A percentile compares a stretch with the other conserved stretches of the same genome.
phyloP scores from a whole-genome alignment of 805 yeast genomes.

The Barnettozyma vustinii region DNA sequence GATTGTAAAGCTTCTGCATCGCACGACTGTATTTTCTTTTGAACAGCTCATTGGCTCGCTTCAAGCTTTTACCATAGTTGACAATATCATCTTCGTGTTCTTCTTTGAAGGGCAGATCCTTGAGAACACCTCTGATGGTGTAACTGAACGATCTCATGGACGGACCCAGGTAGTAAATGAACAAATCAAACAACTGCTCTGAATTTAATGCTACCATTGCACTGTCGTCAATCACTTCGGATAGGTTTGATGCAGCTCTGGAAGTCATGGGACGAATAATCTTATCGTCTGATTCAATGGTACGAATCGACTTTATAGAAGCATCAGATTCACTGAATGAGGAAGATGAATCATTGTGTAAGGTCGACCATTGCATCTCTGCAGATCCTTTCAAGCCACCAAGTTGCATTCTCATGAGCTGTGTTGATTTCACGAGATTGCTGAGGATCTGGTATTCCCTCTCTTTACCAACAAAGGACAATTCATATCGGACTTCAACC shows the following conservation, averaged over 20 bases:
- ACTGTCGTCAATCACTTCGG: constrained; percentile 7
- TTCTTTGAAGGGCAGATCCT: constrained; percentile 51
- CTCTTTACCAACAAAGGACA: constrained; percentile 49
- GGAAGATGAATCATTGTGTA: constrained; percentile 28
- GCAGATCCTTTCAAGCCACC: constrained; percentile 67
- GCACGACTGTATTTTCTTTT: constrained; percentile 52
- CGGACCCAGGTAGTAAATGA: constrained; percentile 66
- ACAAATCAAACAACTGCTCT: constrained; percentile 52
- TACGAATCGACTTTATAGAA: not conserved
- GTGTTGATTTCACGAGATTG: constrained; percentile 46
- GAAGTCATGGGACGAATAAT: not conserved
- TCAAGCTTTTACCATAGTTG: constrained; percentile 42
- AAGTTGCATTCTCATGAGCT: constrained; percentile 47
- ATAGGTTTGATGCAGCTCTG: not conserved
- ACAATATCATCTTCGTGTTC: constrained; percentile 34
- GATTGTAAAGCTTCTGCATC: constrained; percentile 49
- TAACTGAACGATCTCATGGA: constrained; percentile 61
- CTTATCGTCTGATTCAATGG: constrained; percentile 7
- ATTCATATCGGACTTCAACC: constrained; percentile 61
- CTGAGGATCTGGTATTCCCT: constrained; percentile 41
- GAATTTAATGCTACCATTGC: constrained; percentile 21
- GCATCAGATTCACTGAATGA: not conserved
- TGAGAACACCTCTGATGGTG: constrained; percentile 57
- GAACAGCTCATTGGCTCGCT: constrained; percentile 49
- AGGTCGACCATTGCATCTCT: constrained; percentile 56